Conservation (phyloP, 495 filamentous ascomycete species). For the Stereocaulon alpinum region DNA sequence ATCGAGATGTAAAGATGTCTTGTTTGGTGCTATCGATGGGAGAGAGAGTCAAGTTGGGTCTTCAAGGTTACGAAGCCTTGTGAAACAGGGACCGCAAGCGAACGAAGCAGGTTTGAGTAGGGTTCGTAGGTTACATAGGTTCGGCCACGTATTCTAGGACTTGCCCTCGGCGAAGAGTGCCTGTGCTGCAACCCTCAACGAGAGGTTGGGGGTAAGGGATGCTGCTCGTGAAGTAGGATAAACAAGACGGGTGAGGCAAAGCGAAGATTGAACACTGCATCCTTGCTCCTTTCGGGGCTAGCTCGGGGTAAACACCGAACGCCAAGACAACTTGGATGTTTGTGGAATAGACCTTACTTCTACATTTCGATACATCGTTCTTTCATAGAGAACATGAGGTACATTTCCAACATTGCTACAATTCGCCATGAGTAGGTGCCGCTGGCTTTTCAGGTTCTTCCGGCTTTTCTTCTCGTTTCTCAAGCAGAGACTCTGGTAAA, state of each 20-base stretch:
- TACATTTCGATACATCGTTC: too few species aligned
- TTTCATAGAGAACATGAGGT: neutral
- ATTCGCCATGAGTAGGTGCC: constrained; percentile 15
- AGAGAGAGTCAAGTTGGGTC: neutral
- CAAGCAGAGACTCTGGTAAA: constrained; percentile 63
- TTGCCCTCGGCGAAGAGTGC: neutral
- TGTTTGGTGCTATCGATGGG: neutral
- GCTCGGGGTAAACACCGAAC: neutral
- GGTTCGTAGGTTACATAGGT: neutral
- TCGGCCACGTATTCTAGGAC: neutral
- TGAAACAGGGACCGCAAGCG: neutral
- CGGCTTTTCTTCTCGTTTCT: constrained; percentile 2
- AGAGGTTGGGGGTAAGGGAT: neutral
- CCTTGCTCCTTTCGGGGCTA: neutral
- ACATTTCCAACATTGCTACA: constrained; percentile 9
- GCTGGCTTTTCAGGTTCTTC: constrained; percentile 4
- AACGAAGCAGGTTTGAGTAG: neutral
- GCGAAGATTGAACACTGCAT: neutral
- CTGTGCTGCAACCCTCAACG: neutral
- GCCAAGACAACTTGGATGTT: neutral
- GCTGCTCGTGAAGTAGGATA: neutral
- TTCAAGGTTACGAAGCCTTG: neutral
- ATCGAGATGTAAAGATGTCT: too few species aligned
- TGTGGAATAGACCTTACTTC: too few species aligned
- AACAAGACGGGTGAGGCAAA: neutral